These are phyloP conservation scores for Geotrichum klebahnii DNA, from an alignment of 1,139 yeast genomes.

Conservation along the genomic window DNA sequence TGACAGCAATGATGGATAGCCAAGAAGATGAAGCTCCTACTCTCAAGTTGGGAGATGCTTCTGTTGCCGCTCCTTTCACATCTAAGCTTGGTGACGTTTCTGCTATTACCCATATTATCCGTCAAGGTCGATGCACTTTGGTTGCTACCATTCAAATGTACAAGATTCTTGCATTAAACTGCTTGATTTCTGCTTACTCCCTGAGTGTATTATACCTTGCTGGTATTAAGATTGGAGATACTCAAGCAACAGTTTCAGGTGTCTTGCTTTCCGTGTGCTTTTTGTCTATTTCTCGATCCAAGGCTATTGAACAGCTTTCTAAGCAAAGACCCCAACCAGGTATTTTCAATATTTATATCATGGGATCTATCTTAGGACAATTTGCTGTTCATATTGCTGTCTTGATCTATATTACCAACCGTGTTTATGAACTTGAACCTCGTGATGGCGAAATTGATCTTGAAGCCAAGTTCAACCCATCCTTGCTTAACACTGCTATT, in stretches of 20 bases:
- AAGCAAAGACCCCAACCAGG: slow-evolving; percentile 98
- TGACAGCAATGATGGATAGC: slow-evolving; percentile 65
- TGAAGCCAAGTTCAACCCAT: slow-evolving; percentile 84
- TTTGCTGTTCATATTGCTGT: slow-evolving; percentile 88
- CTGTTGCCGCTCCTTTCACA: slow-evolving; percentile 98
- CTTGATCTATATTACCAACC: slow-evolving; percentile 73
- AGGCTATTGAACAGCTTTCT: slow-evolving; percentile 81
- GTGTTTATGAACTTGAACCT: slow-evolving; percentile 84
- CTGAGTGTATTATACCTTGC: slow-evolving; percentile 90
- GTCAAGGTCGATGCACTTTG: slow-evolving; percentile 98
- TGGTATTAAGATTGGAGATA: slow-evolving; percentile 97
- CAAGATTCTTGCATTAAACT: slow-evolving; percentile 92
- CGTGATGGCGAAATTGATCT: slow-evolving; percentile 83
- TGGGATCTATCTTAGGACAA: slow-evolving; percentile 96
- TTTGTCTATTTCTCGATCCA: slow-evolving; percentile 91
- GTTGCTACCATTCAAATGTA: slow-evolving; percentile 98
- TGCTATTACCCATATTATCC: slow-evolving; percentile 86
- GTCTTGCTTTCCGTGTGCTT: slow-evolving; percentile 88
- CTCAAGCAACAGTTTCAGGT: slow-evolving; percentile 92
- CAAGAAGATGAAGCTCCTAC: slow-evolving; percentile 86
- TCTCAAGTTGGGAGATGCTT: slow-evolving; percentile 94
- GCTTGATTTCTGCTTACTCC: slow-evolving; percentile 94
- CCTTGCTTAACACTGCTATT: slow-evolving; percentile 91
- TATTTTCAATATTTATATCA: slow-evolving; percentile 86
- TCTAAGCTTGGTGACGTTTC: slow-evolving; percentile 89